phyloP scores from a whole-genome alignment of 768 basidiomycete species.

The Leccinellum rugosiceps region DNA sequence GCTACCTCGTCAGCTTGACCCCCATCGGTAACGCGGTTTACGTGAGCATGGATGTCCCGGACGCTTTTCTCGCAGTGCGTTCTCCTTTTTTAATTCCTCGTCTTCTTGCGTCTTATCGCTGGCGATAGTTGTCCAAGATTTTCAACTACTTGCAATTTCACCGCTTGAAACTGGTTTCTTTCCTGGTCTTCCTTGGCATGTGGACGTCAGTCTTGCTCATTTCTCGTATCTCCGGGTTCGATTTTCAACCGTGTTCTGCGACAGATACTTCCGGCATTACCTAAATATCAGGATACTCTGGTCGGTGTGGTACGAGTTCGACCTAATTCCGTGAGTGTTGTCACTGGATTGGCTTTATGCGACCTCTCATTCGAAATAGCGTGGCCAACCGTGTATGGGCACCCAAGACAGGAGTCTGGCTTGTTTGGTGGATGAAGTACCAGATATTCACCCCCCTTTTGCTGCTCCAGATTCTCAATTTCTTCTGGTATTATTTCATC shows the following conservation, averaged over 20 bases:
- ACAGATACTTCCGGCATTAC: slow-evolving; percentile 91
- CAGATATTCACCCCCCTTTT: slow-evolving; percentile 76
- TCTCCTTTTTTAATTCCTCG: not conserved
- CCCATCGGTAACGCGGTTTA: slow-evolving; percentile 89
- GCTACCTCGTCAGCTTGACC: slow-evolving; percentile 77
- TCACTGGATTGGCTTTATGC: not conserved
- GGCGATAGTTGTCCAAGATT: slow-evolving; percentile 70
- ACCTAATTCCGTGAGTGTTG: slow-evolving; percentile 65
- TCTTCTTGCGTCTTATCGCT: not conserved
- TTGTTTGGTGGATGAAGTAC: slow-evolving; percentile 75
- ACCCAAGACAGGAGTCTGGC: slow-evolving; percentile 62
- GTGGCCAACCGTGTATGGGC: slow-evolving; percentile 54
- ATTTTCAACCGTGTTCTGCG: not conserved
- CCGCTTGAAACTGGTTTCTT: slow-evolving; percentile 57
- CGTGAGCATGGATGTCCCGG: slow-evolving; percentile 96
- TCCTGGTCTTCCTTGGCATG: slow-evolving; percentile 59
- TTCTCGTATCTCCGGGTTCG: not conserved
- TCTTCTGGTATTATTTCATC: slow-evolving; percentile 94
- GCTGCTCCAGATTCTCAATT: slow-evolving; percentile 76
- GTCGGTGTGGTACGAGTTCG: slow-evolving; percentile 81
- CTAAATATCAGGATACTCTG: slow-evolving; percentile 82
- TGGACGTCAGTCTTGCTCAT: slow-evolving; percentile 68
- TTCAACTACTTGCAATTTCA: slow-evolving; percentile 82
- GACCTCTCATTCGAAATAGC: slow-evolving; percentile 33
- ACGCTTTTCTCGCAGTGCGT: slow-evolving; percentile 80